Evolutionary conservation across 164 flowering plant species (phyloP), one percentile per base, ranked within the genome.

Genomic region (Vitis cinerea): DNA sequence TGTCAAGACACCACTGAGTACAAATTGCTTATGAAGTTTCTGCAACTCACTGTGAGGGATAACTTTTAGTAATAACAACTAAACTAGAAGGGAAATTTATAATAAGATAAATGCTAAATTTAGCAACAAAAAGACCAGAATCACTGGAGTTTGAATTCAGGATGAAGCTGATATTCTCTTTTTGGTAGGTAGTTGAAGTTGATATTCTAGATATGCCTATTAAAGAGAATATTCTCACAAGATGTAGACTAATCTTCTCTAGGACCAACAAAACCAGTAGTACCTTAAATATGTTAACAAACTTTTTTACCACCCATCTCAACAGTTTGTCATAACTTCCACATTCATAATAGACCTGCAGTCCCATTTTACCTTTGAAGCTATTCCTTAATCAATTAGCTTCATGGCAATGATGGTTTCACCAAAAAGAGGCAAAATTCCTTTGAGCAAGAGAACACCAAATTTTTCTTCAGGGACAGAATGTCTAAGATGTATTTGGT

Each of bases 21-120:
- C 98, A 78, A 93, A 87, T 80, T 90, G 90, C 84, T 81, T 86
- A 77, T 95, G 98, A 78, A 96, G 91, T 75, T 82, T 90, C 91
- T 86, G 94, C 89, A 96, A 77, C 81, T 96, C 97, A 58, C 97
- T 95, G 90, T 50, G 66, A 73, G 65, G 49, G 58, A 56, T 59
- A 74, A 59, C 9, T 61, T 67, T 74, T 68, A 71, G 57, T 49
- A 31, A 65, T 10, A 65, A 64, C 48, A 72, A 66, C 65, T 37
- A 63, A 56, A 60, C 7, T 47, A 50, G 58, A 27, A 23, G 11
- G 3, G 15, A 71, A 62, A 31, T 57, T 27, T 19, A 53, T 4
- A 58, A 16, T 10, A 51, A 47, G 8, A 55, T 19, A 31, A 30
- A 65, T 37, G 64, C 3, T 19, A 57, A 31, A 64, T 10, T 59